Base-by-base conservation (phyloP, 805 yeast species). In the Candida manassasensis region DNA sequence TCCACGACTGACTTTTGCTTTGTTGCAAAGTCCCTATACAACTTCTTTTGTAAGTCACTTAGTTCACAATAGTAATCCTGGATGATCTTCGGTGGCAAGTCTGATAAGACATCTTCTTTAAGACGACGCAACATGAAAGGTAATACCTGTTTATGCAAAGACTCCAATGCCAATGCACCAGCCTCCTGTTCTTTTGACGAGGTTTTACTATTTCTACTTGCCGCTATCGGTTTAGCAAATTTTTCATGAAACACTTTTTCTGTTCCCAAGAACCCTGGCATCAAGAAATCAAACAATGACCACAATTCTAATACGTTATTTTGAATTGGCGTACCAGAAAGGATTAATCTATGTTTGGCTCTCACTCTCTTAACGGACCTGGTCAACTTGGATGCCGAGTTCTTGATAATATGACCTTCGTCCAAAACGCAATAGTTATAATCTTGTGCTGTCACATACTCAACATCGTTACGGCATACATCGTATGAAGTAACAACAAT, bases 261-360 rank as follows among this genome's bases (percentile, higher is more conserved):
- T 3, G 94, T 81, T 10, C 99, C 99, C 44, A 93, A 67, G 52
- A 93, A 93, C 0, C 99, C 99, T 2, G 99, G 99, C 99, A 93
- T 93, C 57, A 93, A 69, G 58, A 88, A 93, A 59, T 93, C 98
- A 67, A 93, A 93, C 51, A 93, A 67, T 3, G 98, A 93, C 99
- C 99, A 93, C 43, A 93, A 67, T 59, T 93, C 99, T 28, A 93
- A 70, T 3, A 93, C 98, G 53, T 93, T 93, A 55, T 93, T 93
- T 59, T 93, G 99, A 49, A 93, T 93, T 10, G 99, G 99, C 0
- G 99, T 93, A 49, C 99, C 99, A 0, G 97, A 85, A 41, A 93
- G 68, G 27, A 93, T 81, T 44, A 93, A 71, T 35, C 99, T 66
- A 59, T 93, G 98, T 42, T 90, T 88, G 1, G 97, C 94, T 38